phyloP scores from a whole-genome alignment of 2,329 filamentous ascomycete species.

The Penicillium italicum region DNA sequence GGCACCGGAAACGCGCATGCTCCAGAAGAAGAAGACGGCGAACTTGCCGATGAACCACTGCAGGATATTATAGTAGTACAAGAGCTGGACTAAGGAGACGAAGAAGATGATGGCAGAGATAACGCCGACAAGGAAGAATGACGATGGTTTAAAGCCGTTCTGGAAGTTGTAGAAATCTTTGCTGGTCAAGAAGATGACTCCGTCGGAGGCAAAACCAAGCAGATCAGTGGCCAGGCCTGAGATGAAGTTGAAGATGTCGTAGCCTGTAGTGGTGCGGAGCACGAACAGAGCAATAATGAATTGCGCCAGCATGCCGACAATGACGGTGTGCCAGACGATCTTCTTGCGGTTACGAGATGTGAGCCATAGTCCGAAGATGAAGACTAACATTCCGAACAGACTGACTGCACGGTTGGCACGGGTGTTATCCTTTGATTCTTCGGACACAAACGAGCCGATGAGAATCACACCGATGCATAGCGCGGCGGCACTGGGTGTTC shows the following conservation, averaged over 20 bases:
- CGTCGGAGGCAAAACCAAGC: slow-evolving; percentile 70
- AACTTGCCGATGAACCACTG: slow-evolving; percentile 91
- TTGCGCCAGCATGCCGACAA: slow-evolving; percentile 83
- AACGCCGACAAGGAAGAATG: slow-evolving; percentile 73
- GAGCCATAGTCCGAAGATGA: slow-evolving; percentile 62
- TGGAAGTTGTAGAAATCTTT: slow-evolving; percentile 23
- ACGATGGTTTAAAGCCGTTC: slow-evolving; percentile 36
- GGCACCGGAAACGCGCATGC: slow-evolving; percentile 78
- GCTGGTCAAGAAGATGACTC: slow-evolving; percentile 68
- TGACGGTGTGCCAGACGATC: slow-evolving; percentile 69
- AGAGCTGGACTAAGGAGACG: slow-evolving; percentile 81
- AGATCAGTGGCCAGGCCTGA: slow-evolving; percentile 69
- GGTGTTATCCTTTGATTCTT: slow-evolving; percentile 70
- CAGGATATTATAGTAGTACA: slow-evolving; percentile 75
- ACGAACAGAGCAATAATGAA: slow-evolving; percentile 89
- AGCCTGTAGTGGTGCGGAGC: slow-evolving; percentile 73
- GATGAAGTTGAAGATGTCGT: slow-evolving; percentile 88
- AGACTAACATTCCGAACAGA: slow-evolving; percentile 71
- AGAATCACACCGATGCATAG: slow-evolving; percentile 69
- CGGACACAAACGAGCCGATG: slow-evolving; percentile 71
- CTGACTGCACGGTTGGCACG: slow-evolving; percentile 76
- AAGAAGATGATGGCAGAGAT: slow-evolving; percentile 96
- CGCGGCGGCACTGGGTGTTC: slow-evolving; percentile 59
- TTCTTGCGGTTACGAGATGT: slow-evolving; percentile 68
- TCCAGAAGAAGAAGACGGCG: slow-evolving; percentile 88